Evolutionary conservation across 768 basidiomycete genomes (phyloP), one percentile per base, ranked within the genome.

Genomic region (Fomitopsis pulvina): DNA sequence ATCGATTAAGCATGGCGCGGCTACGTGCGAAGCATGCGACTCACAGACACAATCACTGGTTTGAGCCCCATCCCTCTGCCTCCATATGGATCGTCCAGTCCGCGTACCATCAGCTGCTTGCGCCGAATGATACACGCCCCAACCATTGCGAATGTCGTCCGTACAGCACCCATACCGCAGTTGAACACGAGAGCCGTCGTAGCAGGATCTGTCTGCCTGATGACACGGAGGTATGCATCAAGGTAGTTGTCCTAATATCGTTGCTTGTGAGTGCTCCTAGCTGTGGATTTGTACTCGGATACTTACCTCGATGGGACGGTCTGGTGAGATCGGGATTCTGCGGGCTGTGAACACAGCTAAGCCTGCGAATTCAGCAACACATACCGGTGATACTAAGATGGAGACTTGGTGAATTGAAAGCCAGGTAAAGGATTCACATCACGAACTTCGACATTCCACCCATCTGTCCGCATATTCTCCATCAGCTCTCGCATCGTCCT

Each of bases 91-190:
- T 97, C 95, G 3, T 77, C 74, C 41, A 84, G 66, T 1, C 89
- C 90, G 25, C 73, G 68, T 14, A 74, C 57, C 4, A 85, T 62
- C 28, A 82, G 62, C 58, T 81, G 78, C 53, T 85, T 88, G 42
- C 95, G 74, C 38, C 95, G 75, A 1, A 97, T 75, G 29, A 99
- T 73, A 50, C 84, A 81, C 0, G 95, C 93, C 6, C 92, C 90
- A n/a, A 85, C 79, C 96, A 98, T 98, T 2, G 91, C 92, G 62
- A 96, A 98, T 0, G 94, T 97, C 2, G 93, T 94, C 18, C 95
- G 79, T 1, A 97, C 94, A 2, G 91, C 92, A 40, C 96, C 96
- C 83, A 95, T 92, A 27, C 96, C 95, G 63, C 95, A 97, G 43
- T 88, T 92, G 65, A 98, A 97, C 3, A 98, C 87, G 18, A 98